Evolutionary conservation across 495 filamentous ascomycete genomes (phyloP).

Genomic region (Pyronema omphalodes): DNA sequence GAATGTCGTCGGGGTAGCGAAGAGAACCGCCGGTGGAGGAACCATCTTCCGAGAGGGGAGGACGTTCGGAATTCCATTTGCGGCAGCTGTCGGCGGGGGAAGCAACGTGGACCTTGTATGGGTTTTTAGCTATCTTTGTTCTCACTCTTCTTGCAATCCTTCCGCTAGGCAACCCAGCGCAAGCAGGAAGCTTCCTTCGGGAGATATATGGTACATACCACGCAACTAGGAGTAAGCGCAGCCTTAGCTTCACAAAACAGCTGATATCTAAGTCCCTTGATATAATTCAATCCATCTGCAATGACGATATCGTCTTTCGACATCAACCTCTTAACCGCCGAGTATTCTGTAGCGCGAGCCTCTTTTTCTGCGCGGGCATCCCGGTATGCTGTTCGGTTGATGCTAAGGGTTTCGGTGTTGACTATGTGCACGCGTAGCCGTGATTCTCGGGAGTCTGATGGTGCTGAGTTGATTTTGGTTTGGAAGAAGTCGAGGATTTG

Average conservation of each 20-base stretch:
- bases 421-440: conserved; percentile 47
- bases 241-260: conserved; percentile 90
- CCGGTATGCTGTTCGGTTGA: conserved; percentile 42
- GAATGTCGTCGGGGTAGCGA: conserved; percentile 47
- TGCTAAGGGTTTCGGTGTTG: conserved; percentile 44
- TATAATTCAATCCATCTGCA: conserved; percentile 63
- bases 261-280: conserved; percentile 95
- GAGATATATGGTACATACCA: conserved; percentile 34
- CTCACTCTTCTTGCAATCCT: too few species aligned
- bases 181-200: background rate
- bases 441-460: conserved; percentile 33
- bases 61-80: conserved; percentile 10
- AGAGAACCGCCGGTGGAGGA: conserved; percentile 25
- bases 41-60: conserved; percentile 1
- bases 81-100: conserved; percentile 41
- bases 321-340: conserved; percentile 67
- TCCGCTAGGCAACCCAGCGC: too few species aligned
- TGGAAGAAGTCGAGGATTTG: conserved; percentile 56
- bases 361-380: conserved; percentile 67
- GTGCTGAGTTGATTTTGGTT: conserved; percentile 31
- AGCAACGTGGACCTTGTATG: conserved; percentile 52
- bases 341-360: conserved; percentile 68
- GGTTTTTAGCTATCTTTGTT: too few species aligned
- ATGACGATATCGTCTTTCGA: conserved; percentile 68
- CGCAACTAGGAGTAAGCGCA: conserved; percentile 58